Evolutionary conservation across 176 grass and related monocot species (phyloP).

Genomic region (Metroxylon sagu): DNA sequence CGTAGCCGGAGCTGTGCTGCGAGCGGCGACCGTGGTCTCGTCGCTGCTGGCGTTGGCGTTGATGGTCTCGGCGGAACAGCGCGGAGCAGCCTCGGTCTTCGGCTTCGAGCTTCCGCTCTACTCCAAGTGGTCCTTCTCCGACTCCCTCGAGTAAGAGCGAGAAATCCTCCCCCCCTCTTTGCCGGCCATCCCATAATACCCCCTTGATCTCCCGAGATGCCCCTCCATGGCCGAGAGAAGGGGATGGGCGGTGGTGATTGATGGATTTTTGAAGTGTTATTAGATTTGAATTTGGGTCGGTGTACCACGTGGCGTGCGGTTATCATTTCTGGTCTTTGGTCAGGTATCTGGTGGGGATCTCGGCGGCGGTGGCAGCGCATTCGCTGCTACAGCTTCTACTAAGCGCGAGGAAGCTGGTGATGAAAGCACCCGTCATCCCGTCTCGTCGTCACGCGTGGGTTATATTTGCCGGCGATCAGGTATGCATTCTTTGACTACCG

Average conservation of each 20-base stretch:
- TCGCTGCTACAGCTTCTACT: constrained; percentile 54
- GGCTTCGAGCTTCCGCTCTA: constrained; percentile 56
- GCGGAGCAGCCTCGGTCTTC: constrained; percentile 46
- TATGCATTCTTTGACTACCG: background rate
- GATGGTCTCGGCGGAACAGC: constrained; percentile 64
- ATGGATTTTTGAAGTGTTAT: too few species aligned
- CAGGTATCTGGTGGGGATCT: constrained; percentile 72
- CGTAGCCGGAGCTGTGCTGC: constrained; percentile 24
- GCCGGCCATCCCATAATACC: too few species aligned
- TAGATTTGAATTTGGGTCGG: too few species aligned
- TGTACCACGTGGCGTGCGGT: too few species aligned
- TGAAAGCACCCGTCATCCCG: constrained; percentile 27
- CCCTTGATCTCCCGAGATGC: too few species aligned
- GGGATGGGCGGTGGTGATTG: too few species aligned
- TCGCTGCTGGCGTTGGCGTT: constrained; percentile 41
- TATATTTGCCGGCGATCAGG: constrained; percentile 78
- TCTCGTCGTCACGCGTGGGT: constrained; percentile 50
- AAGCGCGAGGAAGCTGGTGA: constrained; percentile 38
- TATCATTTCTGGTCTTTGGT: too few species aligned
- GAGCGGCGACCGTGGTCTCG: constrained; percentile 33
- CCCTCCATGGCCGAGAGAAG: too few species aligned
- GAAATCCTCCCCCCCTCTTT: background rate
- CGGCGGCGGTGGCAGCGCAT: constrained; percentile 43
- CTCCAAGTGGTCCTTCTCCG: constrained; percentile 87
- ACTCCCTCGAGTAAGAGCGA: constrained; percentile 53